Evolutionary conservation across 2,329 filamentous ascomycete species (phyloP), one percentile per base, ranked within the genome.

Genomic region (Colletotrichum siamense): DNA sequence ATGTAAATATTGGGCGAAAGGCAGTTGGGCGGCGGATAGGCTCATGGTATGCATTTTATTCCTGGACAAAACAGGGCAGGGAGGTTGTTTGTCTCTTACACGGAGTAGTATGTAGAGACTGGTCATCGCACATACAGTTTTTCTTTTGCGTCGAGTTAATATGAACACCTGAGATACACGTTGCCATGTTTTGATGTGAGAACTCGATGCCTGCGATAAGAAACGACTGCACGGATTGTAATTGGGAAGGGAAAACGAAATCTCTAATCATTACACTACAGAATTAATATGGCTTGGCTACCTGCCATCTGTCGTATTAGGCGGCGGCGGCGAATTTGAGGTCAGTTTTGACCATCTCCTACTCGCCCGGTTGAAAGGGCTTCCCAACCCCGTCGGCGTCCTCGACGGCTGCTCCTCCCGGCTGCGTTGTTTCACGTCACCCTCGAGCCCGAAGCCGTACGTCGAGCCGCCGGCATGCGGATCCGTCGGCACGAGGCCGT

Each of bases 371-470:
- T 66, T 65, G 6, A 77, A 77, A 5, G 75, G 75, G 30, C 75
- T 77, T 8, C 62, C 69, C 8, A 76, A 18, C 24, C 63, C 64
- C 15, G 74, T 65, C 9, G 74, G 74, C 30, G 74, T 63, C 49
- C 74, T 61, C n/a, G 59, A 49, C 12, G 74, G 30, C 7, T 68
- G 63, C 34, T 76, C 74, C 44, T 52, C 44, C 6, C 44, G 44
- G 12, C 28, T 30, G 16, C 75, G 68, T n/a, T 77, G 68, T 68
- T 81, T 78, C 8, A 83, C 81, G 22, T 83, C 81, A 2, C 82
- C 82, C 65, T 83, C 81, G 6, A 83, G 69, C 16, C 81, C 82
- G 52, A 83, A 83, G 3, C 81, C 81, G 49, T 82, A 83, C 63
- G 79, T 79, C 32, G 75, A 76, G 12, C 62, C 75, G 16, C 79